A percentile compares a stretch with the other conserved stretches of the same genome.
These are phyloP conservation scores for Fusarium aywerte DNA, from an alignment of 2,329 filamentous ascomycete species.

Conservation along the genomic window DNA sequence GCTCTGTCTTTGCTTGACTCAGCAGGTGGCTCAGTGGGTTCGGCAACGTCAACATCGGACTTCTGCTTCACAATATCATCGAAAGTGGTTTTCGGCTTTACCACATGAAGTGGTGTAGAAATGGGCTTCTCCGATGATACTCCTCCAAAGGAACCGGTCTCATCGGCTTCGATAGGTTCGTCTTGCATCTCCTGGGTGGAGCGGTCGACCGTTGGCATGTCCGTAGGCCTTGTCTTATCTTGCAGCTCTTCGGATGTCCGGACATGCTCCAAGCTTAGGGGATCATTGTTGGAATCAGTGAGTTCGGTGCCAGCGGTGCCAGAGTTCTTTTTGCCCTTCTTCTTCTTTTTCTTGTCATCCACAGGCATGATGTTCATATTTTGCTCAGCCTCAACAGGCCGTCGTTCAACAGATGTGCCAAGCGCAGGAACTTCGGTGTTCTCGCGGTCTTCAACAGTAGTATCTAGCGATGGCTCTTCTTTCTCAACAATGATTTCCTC, in stretches of 20 bases:
- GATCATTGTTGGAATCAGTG: neutral
- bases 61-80: neutral
- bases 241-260: neutral
- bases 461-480: neutral
- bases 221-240: neutral
- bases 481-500: neutral
- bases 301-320: neutral
- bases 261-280: neutral
- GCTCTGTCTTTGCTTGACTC: neutral
- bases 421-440: neutral
- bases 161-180: neutral
- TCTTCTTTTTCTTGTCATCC: slow-evolving; percentile 35
- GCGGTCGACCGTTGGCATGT: neutral
- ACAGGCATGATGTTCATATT: neutral
- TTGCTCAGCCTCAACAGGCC: neutral
- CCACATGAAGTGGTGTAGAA: too few relatives aligned
- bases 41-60: neutral
- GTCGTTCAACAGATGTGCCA: neutral
- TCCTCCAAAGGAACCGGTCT: neutral
- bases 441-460: neutral
- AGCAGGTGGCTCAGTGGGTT: neutral
- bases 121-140: neutral
- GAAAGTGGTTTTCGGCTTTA: slow-evolving; percentile 1
- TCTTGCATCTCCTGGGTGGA: neutral
- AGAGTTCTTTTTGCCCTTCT: slow-evolving; percentile 6